Conservation (phyloP, 805 yeast species). For the Myxozyma neglecta region DNA sequence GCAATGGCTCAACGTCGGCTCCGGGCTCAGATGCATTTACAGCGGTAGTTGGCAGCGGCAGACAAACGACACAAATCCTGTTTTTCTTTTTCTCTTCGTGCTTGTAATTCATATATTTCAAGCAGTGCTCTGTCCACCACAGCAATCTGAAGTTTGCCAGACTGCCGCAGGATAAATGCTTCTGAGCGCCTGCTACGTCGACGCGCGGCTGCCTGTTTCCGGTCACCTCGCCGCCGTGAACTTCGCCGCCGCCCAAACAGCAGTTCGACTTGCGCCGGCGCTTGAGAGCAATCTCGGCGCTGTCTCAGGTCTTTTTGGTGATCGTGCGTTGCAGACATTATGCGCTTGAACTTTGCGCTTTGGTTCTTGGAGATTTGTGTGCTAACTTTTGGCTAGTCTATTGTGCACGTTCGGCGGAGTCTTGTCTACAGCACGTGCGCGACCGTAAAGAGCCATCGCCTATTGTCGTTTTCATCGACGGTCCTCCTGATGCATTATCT, state of each 20-base stretch:
- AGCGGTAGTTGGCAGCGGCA: no score
- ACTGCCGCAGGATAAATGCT: not conserved
- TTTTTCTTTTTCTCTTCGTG: not conserved
- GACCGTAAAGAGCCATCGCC: not conserved
- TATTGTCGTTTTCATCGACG: conserved; percentile 23
- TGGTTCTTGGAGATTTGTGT: not conserved
- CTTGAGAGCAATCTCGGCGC: not conserved
- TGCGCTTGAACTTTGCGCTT: not conserved
- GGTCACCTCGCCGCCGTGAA: not conserved
- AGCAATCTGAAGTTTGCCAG: not conserved
- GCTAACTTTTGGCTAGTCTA: not conserved
- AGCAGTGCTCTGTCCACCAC: not conserved
- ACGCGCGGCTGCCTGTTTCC: conserved; percentile 2
- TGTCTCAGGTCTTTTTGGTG: not conserved
- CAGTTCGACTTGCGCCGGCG: not conserved
- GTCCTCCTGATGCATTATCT: not conserved
- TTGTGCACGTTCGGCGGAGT: conserved; percentile 5
- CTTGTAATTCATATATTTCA: no score
- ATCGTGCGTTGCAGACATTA: not conserved
- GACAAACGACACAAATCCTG: not conserved
- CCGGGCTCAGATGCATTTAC: no score
- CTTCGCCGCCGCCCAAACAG: not conserved
- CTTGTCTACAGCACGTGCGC: conserved; percentile 8
- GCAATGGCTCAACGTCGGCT: no score
- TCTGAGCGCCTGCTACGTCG: conserved; percentile 14